These are phyloP conservation scores for Priceomyces carsonii DNA, from an alignment of 805 yeast species.

Conservation along the genomic window DNA sequence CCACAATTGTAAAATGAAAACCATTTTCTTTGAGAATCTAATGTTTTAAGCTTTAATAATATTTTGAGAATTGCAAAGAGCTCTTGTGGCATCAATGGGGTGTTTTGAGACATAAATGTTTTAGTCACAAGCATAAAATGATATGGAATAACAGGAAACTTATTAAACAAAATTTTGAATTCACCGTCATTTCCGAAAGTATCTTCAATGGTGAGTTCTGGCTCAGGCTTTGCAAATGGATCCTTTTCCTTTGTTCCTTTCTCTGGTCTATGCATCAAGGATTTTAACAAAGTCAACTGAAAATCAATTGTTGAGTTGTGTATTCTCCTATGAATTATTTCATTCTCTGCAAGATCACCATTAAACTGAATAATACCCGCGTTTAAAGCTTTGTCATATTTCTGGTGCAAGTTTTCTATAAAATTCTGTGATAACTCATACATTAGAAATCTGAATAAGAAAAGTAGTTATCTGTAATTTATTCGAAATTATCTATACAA, in stretches of 20 bases:
- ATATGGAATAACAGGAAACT: slow-evolving; percentile 78
- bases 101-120: slow-evolving; percentile 66
- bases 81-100: slow-evolving; percentile 74
- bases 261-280: slow-evolving; percentile 41
- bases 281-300: slow-evolving; percentile 32
- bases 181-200: slow-evolving; percentile 53
- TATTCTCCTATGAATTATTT: slow-evolving; percentile 23
- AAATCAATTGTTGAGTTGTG: slow-evolving; percentile 18
- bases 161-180: slow-evolving; percentile 70
- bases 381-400: slow-evolving; percentile 50
- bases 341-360: slow-evolving; percentile 43
- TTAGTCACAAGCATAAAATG: slow-evolving; percentile 82
- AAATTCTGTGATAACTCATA: slow-evolving; percentile 24
- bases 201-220: slow-evolving; percentile 62
- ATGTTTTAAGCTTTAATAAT: slow-evolving; percentile 47
- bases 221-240: slow-evolving; percentile 84
- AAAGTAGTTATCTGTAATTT: background rate
- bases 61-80: slow-evolving; percentile 58
- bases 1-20: slow-evolving; percentile 91
- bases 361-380: slow-evolving; percentile 51
- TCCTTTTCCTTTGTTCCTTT: slow-evolving; percentile 45
- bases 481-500: background rate
- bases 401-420: slow-evolving; percentile 29
- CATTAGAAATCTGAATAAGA: background rate
- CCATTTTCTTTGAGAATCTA: slow-evolving; percentile 45